A percentile compares a stretch with the other conserved stretches of the same genome.
Evolutionary conservation across 2,329 filamentous ascomycete species (phyloP).

Genomic region (Lasiodiplodia sp.): DNA sequence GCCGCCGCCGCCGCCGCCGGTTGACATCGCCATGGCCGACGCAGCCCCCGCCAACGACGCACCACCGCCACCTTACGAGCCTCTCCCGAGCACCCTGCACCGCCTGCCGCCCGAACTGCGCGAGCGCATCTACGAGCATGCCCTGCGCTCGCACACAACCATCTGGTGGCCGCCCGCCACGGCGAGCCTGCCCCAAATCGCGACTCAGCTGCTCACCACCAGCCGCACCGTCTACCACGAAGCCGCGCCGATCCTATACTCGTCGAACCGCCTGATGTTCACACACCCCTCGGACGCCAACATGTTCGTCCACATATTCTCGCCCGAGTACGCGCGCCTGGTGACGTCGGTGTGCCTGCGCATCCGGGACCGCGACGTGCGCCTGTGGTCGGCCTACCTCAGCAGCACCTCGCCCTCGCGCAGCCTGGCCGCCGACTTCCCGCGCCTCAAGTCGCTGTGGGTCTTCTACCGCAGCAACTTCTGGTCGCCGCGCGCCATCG

Average conservation of each 20-base stretch:
- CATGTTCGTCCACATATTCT: conserved; percentile 46
- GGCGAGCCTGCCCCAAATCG: conserved; percentile 34
- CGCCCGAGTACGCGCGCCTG: conserved; percentile 36
- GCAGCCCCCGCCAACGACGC: conserved; percentile 5
- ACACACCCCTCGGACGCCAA: conserved; percentile 49
- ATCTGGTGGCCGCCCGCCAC: conserved; percentile 44
- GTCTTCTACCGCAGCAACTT: conserved; percentile 40
- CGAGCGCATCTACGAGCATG: conserved; percentile 44
- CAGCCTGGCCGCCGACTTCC: conserved; percentile 44
- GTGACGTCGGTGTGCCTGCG: conserved; percentile 45
- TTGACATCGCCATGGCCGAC: conserved; percentile 24
- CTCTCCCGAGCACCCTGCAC: conserved; percentile 24
- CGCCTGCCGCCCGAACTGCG: conserved; percentile 46
- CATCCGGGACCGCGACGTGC: conserved; percentile 46
- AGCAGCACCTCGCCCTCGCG: conserved; percentile 40
- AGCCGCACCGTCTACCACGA: conserved; percentile 44
- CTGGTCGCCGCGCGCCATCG: conserved; percentile 29
- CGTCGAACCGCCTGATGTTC: conserved; percentile 47
- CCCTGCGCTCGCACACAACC: conserved; percentile 41
- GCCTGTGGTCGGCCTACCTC: conserved; percentile 47
- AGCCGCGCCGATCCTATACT: conserved; percentile 45
- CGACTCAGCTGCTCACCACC: conserved; percentile 39
- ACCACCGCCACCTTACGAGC: background rate
- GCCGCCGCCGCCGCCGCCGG: conserved; percentile 14
- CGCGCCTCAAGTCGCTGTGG: conserved; percentile 45